Percentiles rank a stretch among this genome's conserved stretches.
phyloP scores from a whole-genome alignment of 371 early-diverging fungal species.

The Saksenaea vasiformis region DNA sequence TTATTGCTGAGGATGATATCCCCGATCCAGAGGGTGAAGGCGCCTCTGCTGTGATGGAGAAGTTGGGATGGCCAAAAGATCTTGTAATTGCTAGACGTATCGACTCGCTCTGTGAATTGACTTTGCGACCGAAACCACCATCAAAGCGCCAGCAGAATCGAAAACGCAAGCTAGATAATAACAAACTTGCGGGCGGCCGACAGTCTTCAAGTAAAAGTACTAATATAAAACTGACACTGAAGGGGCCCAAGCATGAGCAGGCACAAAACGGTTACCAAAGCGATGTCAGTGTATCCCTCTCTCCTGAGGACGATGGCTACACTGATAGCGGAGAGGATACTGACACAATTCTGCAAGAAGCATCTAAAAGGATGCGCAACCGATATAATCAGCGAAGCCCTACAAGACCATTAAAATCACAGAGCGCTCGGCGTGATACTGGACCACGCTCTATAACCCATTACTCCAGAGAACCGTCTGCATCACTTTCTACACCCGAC shows the following conservation, averaged over 20 bases:
- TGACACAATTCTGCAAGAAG: constrained; percentile 46
- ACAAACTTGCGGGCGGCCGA: neutral
- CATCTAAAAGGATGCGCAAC: constrained; percentile 22
- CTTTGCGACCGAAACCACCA: constrained; percentile 56
- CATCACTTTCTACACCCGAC: neutral
- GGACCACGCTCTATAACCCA: neutral
- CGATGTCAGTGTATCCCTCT: neutral
- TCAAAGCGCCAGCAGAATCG: constrained; percentile 32
- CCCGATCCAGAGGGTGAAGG: constrained; percentile 24
- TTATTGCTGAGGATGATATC: constrained; percentile 24
- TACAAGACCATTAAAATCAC: neutral
- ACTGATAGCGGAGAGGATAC: constrained; percentile 52
- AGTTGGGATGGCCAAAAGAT: constrained; percentile 65
- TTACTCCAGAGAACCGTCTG: constrained; percentile 1
- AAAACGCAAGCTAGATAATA: constrained; percentile 28
- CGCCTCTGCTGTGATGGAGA: constrained; percentile 30
- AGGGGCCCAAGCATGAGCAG: constrained; percentile 22
- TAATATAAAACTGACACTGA: constrained; percentile 30
- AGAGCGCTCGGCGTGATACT: neutral
- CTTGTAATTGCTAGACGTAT: constrained; percentile 62
- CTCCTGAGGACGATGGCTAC: neutral
- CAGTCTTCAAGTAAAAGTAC: constrained; percentile 8
- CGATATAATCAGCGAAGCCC: constrained; percentile 10
- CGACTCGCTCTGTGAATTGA: constrained; percentile 60
- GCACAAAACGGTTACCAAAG: constrained; percentile 8